Conservation (phyloP, 2,329 filamentous ascomycete species). For the Nectriaceae sp. region DNA sequence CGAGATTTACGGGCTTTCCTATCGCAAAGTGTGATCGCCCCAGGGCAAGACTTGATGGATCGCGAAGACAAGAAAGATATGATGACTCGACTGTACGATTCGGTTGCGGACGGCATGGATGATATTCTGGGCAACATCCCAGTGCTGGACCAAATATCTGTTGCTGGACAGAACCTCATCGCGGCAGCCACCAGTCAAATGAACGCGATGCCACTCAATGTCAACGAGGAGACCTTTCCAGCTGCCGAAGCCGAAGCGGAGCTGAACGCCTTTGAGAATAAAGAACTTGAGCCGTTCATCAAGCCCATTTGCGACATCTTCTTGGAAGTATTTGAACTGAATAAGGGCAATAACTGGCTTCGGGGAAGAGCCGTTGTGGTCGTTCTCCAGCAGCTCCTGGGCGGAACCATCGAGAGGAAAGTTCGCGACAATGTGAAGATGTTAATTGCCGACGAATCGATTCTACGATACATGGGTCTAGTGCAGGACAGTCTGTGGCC, state of each 20-base stretch:
- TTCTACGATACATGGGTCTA: constrained; percentile 74
- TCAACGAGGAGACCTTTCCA: constrained; percentile 51
- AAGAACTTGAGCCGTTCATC: constrained; percentile 90
- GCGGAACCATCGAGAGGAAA: constrained; percentile 94
- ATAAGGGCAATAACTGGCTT: constrained; percentile 95
- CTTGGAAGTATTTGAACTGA: constrained; percentile 91
- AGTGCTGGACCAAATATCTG: constrained; percentile 89
- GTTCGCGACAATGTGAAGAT: constrained; percentile 80
- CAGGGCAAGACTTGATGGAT: constrained; percentile 57
- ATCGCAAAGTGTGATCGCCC: constrained; percentile 79
- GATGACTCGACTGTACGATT: constrained; percentile 93
- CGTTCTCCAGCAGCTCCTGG: constrained; percentile 91
- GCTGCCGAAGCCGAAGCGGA: constrained; percentile 88
- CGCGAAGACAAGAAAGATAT: constrained; percentile 78
- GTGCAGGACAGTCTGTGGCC: constrained; percentile 85
- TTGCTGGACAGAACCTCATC: constrained; percentile 88
- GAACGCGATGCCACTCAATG: constrained; percentile 54
- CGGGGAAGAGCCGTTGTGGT: constrained; percentile 94
- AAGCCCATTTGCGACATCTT: constrained; percentile 99
- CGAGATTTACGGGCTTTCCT: constrained; percentile 90
- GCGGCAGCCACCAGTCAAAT: constrained; percentile 71
- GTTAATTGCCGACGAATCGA: constrained; percentile 74
- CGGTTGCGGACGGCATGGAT: constrained; percentile 96
- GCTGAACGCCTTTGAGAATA: constrained; percentile 87
- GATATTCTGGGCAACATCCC: constrained; percentile 96